phyloP scores from a whole-genome alignment of 139 green algal species.

The Nannochloris sp. region DNA sequence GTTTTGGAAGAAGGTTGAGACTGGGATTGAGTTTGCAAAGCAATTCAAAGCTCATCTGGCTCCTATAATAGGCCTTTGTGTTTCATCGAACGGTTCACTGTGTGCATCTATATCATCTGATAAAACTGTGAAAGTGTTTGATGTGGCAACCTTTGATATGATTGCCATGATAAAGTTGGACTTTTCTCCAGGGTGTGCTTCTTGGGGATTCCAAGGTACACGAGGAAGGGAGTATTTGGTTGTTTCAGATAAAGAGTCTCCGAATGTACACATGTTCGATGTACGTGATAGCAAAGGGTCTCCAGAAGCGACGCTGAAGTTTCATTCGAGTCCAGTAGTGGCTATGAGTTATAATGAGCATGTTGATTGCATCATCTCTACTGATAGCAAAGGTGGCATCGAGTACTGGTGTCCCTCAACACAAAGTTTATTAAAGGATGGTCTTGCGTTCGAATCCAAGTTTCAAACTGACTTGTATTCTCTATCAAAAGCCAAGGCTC shows the following conservation, averaged over 20 bases:
- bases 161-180: conserved; percentile 84
- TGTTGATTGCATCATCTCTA: conserved; percentile 48
- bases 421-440: conserved; percentile 39
- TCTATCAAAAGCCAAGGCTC: conserved; percentile 75
- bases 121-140: conserved; percentile 70
- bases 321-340: conserved; percentile 53
- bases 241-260: conserved; percentile 65
- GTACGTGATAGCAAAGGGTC: conserved; percentile 46
- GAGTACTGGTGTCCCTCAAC: conserved; percentile 76
- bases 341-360: conserved; percentile 68
- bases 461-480: conserved; percentile 92
- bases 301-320: conserved; percentile 41
- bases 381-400: conserved; percentile 59
- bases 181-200: conserved; percentile 67
- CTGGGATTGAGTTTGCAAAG: conserved; percentile 87
- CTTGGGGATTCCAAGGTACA: conserved; percentile 80
- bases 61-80: conserved; percentile 45
- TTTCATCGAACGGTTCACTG: conserved; percentile 34
- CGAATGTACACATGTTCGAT: conserved; percentile 75
- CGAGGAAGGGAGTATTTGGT: conserved; percentile 63
- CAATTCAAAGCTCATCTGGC: conserved; percentile 81
- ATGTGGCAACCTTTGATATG: conserved; percentile 95
- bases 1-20: conserved; percentile 93
- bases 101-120: conserved; percentile 35
- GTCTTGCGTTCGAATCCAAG: conserved; percentile 62